These are phyloP conservation scores for Mycocentrospora acerina DNA, from an alignment of 2,329 filamentous ascomycete species.

Conservation along the genomic window DNA sequence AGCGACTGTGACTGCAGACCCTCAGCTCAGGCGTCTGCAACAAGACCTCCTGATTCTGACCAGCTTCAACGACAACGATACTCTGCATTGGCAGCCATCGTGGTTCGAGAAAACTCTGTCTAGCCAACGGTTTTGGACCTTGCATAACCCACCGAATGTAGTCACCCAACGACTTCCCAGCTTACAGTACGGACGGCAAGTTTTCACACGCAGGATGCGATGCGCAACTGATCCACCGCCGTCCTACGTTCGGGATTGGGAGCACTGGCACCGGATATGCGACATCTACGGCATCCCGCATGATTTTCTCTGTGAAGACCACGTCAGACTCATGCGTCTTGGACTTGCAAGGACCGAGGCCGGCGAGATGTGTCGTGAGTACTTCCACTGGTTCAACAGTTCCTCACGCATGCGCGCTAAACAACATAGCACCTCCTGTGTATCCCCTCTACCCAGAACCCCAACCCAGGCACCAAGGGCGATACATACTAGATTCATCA, in stretches of 20 bases:
- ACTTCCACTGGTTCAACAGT: neutral
- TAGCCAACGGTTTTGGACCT: constrained; percentile 19
- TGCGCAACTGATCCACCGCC: constrained; percentile 12
- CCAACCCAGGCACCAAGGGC: constrained; percentile 5
- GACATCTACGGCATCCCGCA: constrained; percentile 21
- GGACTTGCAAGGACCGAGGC: constrained; percentile 10
- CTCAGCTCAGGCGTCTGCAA: constrained; percentile 21
- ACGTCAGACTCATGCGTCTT: constrained; percentile 20
- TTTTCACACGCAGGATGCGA: constrained; percentile 28
- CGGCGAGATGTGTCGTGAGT: constrained; percentile 13
- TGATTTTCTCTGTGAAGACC: constrained; percentile 25
- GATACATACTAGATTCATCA: constrained; percentile 18
- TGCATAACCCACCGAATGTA: constrained; percentile 33
- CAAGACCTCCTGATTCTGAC: constrained; percentile 31
- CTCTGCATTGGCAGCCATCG: constrained; percentile 29
- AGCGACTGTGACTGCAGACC: constrained; percentile 10
- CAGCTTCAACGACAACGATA: constrained; percentile 27
- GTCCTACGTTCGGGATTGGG: constrained; percentile 23
- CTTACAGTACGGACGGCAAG: neutral
- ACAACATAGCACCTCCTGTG: constrained; percentile 13
- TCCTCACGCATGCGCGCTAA: neutral
- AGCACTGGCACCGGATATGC: constrained; percentile 25
- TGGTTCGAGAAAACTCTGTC: constrained; percentile 21
- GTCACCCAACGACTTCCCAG: constrained; percentile 24
- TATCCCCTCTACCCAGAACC: constrained; percentile 32